Base-by-base conservation (phyloP, 2,329 filamentous ascomycete species). In the Xylariaceae sp. region DNA sequence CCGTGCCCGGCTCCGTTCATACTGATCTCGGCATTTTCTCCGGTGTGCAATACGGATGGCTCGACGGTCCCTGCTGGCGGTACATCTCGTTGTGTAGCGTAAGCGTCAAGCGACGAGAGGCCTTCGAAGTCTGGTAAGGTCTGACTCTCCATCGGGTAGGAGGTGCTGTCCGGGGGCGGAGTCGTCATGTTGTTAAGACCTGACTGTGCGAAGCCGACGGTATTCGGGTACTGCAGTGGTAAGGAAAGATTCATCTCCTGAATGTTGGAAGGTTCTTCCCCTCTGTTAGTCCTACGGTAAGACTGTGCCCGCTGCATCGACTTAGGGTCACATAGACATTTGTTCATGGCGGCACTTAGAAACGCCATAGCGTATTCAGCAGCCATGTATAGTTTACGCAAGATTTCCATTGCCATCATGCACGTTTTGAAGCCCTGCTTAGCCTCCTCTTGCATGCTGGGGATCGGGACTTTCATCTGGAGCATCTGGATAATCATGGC, bases 351-450 rank as follows among this genome's bases (percentile, higher is more conserved):
- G 1, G 90, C 90, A 65, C 95, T 89, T n/a, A 96, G 77, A 73
- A 96, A 96, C 2, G 89, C 89, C 1, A 89, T 92, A n/a, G 90
- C 90, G 62, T 94, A 96, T 68, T 96, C 91, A n/a, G 92, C 92
- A 0, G 91, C 90, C 0, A 90, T 85, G 63, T 97, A 96, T 30
- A 90, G 89, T 63, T 96, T 90, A 35, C 90, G 83, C 15, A 97
- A 77, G 55, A 86, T 86, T 66, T 90, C 85, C 76, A 96, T 87
- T 51, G 96, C 90, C 42, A 85, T 81, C 89, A 96, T 96, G 71
- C 92, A 96, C 66, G 90, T 86, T 59, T 86, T 87, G 73, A 96
- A 96, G 17, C 90, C 89, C 50, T 85, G 81, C 19, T 90, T 79
- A 42, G 89, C 90, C 39, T 81, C 77, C 52, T 87, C 80, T 15